Conservation (phyloP, 257 asterid species). For the Rauvolfia tetraphylla region DNA sequence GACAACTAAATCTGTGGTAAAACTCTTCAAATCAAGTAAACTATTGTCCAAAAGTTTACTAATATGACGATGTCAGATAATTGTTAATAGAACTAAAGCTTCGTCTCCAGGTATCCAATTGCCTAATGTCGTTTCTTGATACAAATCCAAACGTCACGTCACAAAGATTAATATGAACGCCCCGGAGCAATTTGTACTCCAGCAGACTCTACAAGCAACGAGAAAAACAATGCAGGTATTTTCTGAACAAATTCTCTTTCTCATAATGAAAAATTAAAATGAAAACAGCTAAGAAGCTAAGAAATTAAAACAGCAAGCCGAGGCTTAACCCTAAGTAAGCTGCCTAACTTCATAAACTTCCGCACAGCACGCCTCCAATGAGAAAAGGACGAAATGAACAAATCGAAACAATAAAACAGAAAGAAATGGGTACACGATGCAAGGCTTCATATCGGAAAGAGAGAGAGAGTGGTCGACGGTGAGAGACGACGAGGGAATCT, state of each 20-base stretch:
- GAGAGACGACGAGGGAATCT: conserved; percentile 65
- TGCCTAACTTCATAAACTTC: not conserved
- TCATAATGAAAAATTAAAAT: not conserved
- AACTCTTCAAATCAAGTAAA: not conserved
- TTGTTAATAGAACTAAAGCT: not conserved
- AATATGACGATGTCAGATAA: not conserved
- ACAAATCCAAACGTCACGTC: not conserved
- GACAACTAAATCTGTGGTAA: not conserved
- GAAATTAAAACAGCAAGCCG: not conserved
- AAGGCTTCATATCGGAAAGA: conserved; percentile 63
- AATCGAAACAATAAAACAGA: not conserved
- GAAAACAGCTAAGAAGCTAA: not conserved
- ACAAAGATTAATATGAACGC: not conserved
- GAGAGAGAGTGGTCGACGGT: conserved; percentile 79
- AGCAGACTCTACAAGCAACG: not conserved
- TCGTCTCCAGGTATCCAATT: not conserved
- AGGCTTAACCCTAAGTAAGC: not conserved
- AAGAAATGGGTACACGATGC: conserved; percentile 42
- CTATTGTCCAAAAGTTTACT: not conserved
- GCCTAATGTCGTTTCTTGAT: not conserved
- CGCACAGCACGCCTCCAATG: not conserved
- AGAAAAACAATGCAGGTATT: not conserved
- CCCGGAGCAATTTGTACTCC: not conserved
- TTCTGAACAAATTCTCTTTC: not conserved
- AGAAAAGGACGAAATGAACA: not conserved